phyloP scores from a whole-genome alignment of 768 basidiomycete genomes.

The Boletus pseudo-olivaceus region DNA sequence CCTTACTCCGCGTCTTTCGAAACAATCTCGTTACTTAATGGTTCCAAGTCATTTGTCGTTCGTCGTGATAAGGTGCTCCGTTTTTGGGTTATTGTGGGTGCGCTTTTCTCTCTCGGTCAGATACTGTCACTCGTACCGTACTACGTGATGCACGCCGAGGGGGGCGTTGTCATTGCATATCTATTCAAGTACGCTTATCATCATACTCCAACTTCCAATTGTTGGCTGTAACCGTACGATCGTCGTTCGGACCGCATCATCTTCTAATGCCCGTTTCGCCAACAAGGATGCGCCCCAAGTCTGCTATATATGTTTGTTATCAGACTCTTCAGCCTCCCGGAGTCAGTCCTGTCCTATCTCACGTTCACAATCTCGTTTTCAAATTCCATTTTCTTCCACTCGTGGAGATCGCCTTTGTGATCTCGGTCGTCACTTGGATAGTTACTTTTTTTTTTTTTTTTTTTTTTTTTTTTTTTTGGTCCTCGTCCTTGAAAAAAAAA shows the following conservation, averaged over 20 bases:
- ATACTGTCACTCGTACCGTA: not conserved
- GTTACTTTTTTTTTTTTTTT: too few species aligned
- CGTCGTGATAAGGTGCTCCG: not conserved
- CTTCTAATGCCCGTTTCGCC: too few species aligned
- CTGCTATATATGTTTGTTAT: not conserved
- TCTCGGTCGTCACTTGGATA: too few species aligned
- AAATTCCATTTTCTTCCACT: too few species aligned
- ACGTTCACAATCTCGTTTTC: too few species aligned
- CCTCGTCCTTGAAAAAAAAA: too few species aligned
- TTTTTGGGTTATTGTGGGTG: not conserved
- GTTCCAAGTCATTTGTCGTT: not conserved
- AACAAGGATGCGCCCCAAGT: not conserved
- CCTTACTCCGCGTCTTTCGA: not conserved
- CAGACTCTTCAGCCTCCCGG: too few species aligned
- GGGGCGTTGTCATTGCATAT: not conserved
- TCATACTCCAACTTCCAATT: not conserved
- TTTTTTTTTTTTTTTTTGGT: too few species aligned
- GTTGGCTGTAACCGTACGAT: not conserved
- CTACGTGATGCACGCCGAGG: not conserved
- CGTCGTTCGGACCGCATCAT: not conserved
- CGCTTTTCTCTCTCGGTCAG: not conserved
- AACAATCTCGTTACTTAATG: not conserved
- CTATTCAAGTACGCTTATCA: not conserved
- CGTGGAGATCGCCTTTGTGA: too few species aligned
- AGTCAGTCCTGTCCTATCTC: too few species aligned